Base-by-base conservation (phyloP, 768 basidiomycete species). In the Sporobolomyces phaffii region DNA sequence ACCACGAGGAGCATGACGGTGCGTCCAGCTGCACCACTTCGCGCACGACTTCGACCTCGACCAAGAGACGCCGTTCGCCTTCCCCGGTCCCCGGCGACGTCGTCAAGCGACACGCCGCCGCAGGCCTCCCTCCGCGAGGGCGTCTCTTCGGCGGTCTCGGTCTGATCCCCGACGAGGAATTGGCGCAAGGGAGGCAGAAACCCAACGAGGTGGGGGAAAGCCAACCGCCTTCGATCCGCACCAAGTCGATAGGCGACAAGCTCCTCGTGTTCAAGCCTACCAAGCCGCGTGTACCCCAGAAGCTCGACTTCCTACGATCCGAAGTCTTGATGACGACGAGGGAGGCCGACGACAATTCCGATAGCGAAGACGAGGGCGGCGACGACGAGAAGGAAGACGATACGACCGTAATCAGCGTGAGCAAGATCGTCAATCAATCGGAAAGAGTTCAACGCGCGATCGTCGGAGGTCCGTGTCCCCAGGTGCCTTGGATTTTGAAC, bases 401-500 rank as follows among this genome's bases (percentile, higher is more conserved):
- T 49, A 8, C 18, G n/a, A 28, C 31, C 34, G 33, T 34, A 5
- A 8, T 36, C 34, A 53, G 36, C 52, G 22, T 53, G 29, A 22
- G 13, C 5, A 53, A n/a, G 22, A 36, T 53, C 34, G 34, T 53
- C 18, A 34, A n/a, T 3, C 5, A 53, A 9, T 34, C 52, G 5
- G 52, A 53, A 5, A 11, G 52, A 34, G 52, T 53, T 10, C 33
- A 38, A 24, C 34, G 33, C 17, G 34, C 22, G 2, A 17, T 53
- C 22, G 20, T 53, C 34, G 33, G 33, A 2, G 52, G 34, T 22
- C 52, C 34, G 10, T 5, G 14, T 17, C 34, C 34, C 24, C 33
- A 53, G n/a, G 13, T n/a, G 2, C 52, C 52, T 24, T 53, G 52
- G 52, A 36, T n/a, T n/a, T 20, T 53, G 33, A 38, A 53, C 52